Base-by-base conservation (phyloP, 805 yeast species). In the Kazachstania viticola region DNA sequence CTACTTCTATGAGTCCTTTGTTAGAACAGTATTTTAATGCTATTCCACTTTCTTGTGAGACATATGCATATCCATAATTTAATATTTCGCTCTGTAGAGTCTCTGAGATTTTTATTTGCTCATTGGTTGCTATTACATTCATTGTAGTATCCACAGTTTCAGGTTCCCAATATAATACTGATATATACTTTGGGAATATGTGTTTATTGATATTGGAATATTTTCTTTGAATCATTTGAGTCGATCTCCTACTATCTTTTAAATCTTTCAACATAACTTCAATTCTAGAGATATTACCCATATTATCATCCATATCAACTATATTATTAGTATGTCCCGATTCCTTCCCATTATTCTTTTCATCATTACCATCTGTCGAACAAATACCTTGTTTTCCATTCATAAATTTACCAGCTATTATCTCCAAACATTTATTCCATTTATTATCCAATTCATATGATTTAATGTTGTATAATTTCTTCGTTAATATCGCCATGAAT, bases 251-350 rank as follows among this genome's bases (percentile, higher is more conserved):
- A 42, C 93, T 78, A 17, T 70, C 71, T 14, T 59, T 48, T 8
- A 85, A 64, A 51, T 84, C 95, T 25, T 68, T 58, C 13, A 85
- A 62, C 97, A 91, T 91, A 7, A 88, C 83, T 46, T 82, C 93
- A 31, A 85, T 62, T 16, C 73, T 71, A 31, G 68, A 70, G 42
- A 87, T 36, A 22, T 41, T 40, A 2, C 49, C 27, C 12, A 15
- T 29, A 26, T 19, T 21, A 4, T 27, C 37, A 11, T 44, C 51
- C 24, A 31, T 31, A 12, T 30, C 27, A n/a, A 17, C 16, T 17
- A 15, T 17, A n/a, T 12, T 13, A 25, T 19, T 19, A 15, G 23
- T 11, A 12, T 17, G n/a, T 8, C 17, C 6, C 4, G 21, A 31
- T 14, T 28, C 30, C 21, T 31, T 27, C 17, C 25, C 25, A 24